These are phyloP conservation scores for Cucumis sativus DNA, from an alignment of 306 rosid species.

Conservation along the genomic window Cucumber_9930_V3 NC_026658.2:6909501-6910000, in stretches of 20 bases:
- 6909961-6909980: slow-evolving; percentile 98
- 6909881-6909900: slow-evolving; percentile 3
- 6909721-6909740: slow-evolving; percentile 99
- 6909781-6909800: slow-evolving; percentile 94
- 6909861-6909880: not conserved
- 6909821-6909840: slow-evolving; percentile 95
- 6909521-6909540: slow-evolving; percentile 52
- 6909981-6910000: slow-evolving; percentile 49
- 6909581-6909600: slow-evolving; percentile 63
- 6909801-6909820: slow-evolving; percentile 94
- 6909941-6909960: slow-evolving; percentile 63
- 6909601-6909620: slow-evolving; percentile 38
- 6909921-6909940: slow-evolving; percentile 82
- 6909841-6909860: not conserved
- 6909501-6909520: slow-evolving; percentile 6
- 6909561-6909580: slow-evolving; percentile 82
- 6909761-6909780: slow-evolving; percentile 98
- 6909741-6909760: slow-evolving; percentile 97
- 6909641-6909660: not conserved
- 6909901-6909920: slow-evolving; percentile 18
- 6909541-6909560: slow-evolving; percentile 88
- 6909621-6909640: slow-evolving; percentile 8
- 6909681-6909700: slow-evolving; percentile 76
- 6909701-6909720: slow-evolving; percentile 66
- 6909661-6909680: slow-evolving; percentile 11